Evolutionary conservation across 257 asterid species (phyloP).

Genomic region (Ocimum tenuiflorum): DNA sequence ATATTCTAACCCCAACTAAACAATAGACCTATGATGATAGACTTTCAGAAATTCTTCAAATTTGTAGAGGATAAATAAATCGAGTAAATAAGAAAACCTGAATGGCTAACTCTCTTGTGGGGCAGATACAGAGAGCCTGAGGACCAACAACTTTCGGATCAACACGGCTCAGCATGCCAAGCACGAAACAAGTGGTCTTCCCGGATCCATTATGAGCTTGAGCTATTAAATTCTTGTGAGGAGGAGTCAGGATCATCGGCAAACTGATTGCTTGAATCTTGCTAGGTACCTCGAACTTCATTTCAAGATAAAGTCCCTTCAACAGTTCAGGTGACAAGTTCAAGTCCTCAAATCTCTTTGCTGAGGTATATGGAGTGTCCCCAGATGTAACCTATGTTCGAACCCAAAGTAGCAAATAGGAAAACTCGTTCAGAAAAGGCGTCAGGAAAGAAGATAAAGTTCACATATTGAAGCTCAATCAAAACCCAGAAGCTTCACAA

Average conservation of each 20-base stretch:
- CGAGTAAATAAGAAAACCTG: slow-evolving; percentile 45
- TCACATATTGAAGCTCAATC: no score
- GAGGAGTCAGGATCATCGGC: slow-evolving; percentile 93
- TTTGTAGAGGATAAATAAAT: background rate
- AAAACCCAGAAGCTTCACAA: no score
- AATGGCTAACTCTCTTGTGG: slow-evolving; percentile 90
- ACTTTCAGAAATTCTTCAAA: background rate
- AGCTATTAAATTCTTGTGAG: slow-evolving; percentile 73
- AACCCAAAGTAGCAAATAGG: no score
- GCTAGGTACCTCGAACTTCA: slow-evolving; percentile 83
- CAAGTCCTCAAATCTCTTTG: slow-evolving; percentile 79
- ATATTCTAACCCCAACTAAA: background rate
- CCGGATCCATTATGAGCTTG: slow-evolving; percentile 98
- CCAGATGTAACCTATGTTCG: slow-evolving; percentile 83
- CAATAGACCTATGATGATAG: background rate
- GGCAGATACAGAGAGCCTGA: slow-evolving; percentile 96
- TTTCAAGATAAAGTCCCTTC: slow-evolving; percentile 76
- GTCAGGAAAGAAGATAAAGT: no score
- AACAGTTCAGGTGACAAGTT: slow-evolving; percentile 56
- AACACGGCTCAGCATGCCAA: slow-evolving; percentile 93
- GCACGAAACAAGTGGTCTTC: slow-evolving; percentile 94
- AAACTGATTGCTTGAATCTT: slow-evolving; percentile 74
- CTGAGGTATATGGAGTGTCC: slow-evolving; percentile 65
- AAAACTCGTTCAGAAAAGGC: no score
- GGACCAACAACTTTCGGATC: slow-evolving; percentile 60